Evolutionary conservation across 768 basidiomycete genomes (phyloP).

Genomic region (Auricularia sp.): DNA sequence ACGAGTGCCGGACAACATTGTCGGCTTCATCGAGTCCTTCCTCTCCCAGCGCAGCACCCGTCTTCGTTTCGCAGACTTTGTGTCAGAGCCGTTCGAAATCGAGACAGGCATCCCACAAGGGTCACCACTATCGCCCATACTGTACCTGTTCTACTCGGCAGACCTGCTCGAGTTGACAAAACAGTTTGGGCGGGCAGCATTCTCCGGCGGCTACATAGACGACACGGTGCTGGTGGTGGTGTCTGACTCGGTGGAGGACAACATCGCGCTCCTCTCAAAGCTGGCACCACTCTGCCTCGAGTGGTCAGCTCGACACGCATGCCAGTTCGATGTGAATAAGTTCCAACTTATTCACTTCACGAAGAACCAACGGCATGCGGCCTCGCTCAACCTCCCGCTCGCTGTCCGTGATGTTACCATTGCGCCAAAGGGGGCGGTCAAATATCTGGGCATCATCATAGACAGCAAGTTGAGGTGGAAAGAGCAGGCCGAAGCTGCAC

Average conservation of each 20-base stretch:
- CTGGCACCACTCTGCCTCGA: background rate
- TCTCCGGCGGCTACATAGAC: slow-evolving; percentile 1
- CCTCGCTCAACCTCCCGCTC: background rate
- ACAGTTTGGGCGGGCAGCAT: background rate
- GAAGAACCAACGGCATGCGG: background rate
- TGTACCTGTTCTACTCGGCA: slow-evolving; percentile 11
- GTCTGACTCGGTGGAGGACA: background rate
- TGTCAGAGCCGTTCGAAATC: slow-evolving; percentile 1
- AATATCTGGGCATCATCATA: slow-evolving; percentile 4
- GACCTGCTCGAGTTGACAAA: slow-evolving; percentile 4
- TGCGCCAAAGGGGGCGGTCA: background rate
- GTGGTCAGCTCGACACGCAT: slow-evolving; percentile 3
- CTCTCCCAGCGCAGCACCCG: slow-evolving; percentile 2
- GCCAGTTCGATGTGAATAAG: background rate
- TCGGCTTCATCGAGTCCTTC: slow-evolving; percentile 2
- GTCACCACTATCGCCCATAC: slow-evolving; percentile 6
- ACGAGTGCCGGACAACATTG: slow-evolving; percentile 5
- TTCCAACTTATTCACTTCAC: slow-evolving; percentile 3
- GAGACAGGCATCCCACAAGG: slow-evolving; percentile 10
- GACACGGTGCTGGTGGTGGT: background rate
- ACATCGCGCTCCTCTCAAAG: background rate
- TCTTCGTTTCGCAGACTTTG: slow-evolving; percentile 5
- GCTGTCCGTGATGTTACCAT: background rate
- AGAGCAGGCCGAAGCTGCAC: background rate
- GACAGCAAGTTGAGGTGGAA: slow-evolving; percentile 6